phyloP scores from a whole-genome alignment of 1,284 basidiomycete species.

The Melanopsichium pennsylvanicum region DNA sequence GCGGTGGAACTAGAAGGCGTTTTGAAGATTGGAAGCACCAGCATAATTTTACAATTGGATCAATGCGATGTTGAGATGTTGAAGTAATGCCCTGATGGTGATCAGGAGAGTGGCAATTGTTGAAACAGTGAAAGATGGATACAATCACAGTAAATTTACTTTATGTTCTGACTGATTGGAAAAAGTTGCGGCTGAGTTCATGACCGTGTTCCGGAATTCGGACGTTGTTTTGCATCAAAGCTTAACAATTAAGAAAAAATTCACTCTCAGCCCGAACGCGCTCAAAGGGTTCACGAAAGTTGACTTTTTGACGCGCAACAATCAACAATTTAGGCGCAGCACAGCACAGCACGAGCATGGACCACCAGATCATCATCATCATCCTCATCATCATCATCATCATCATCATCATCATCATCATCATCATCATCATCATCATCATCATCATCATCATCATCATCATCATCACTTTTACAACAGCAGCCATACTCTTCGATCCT shows the following conservation, averaged over 20 bases:
- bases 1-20: background rate
- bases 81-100: slow-evolving; percentile 1
- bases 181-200: too few relatives aligned
- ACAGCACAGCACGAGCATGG: slow-evolving; percentile 29
- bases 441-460: too few relatives aligned
- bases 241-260: too few relatives aligned
- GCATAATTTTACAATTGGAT: too few relatives aligned
- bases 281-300: background rate
- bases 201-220: too few relatives aligned
- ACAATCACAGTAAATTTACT: too few relatives aligned
- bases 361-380: slow-evolving; percentile 10
- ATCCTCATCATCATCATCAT: background rate
- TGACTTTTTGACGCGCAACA: background rate
- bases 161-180: too few relatives aligned
- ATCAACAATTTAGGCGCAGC: slow-evolving; percentile 2
- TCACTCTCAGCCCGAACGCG: too few relatives aligned
- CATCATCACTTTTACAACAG: too few relatives aligned
- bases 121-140: background rate
- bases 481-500: too few relatives aligned
- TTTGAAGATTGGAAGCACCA: slow-evolving; percentile 11
- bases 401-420: background rate
- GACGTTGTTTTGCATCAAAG: too few relatives aligned
- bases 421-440: background rate
- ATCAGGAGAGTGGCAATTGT: background rate
- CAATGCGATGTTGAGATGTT: too few relatives aligned